Percentiles rank a stretch among this genome's conserved stretches.
Evolutionary conservation across 495 filamentous ascomycete species (phyloP).

Genomic region (Gamarada debralockiae): DNA sequence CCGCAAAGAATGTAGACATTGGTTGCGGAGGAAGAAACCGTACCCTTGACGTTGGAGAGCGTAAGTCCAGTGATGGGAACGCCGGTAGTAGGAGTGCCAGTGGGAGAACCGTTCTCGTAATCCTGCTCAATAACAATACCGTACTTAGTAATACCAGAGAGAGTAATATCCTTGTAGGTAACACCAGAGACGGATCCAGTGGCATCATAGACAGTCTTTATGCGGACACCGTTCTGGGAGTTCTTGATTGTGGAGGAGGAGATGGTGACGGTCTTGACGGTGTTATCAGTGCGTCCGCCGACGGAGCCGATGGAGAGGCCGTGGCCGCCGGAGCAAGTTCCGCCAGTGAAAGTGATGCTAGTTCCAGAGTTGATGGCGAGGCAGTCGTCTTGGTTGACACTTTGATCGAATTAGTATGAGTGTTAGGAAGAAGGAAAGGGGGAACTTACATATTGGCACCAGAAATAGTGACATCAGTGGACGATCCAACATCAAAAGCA

Average conservation of each 20-base stretch:
- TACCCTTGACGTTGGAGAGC: constrained; percentile 48
- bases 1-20: constrained; percentile 54
- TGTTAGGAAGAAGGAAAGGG: too few species aligned
- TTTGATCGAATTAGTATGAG: too few species aligned
- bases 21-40: constrained; percentile 38
- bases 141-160: constrained; percentile 54
- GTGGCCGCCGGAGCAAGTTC: constrained; percentile 55
- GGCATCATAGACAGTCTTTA: constrained; percentile 56
- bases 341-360: constrained; percentile 48
- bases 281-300: constrained; percentile 59
- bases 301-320: constrained; percentile 69
- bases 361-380: constrained; percentile 59
- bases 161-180: constrained; percentile 54
- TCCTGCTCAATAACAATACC: constrained; percentile 68
- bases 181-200: constrained; percentile 56
- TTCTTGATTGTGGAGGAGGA: constrained; percentile 45
- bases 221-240: constrained; percentile 54
- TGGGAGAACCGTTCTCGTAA: constrained; percentile 60
- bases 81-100: constrained; percentile 56
- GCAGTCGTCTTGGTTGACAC: constrained; percentile 69
- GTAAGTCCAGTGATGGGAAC: constrained; percentile 58
- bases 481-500: constrained; percentile 55
- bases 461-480: constrained; percentile 47
- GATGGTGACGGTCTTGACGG: constrained; percentile 52
- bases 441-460: constrained; percentile 51